These are phyloP conservation scores for Microcyclospora pomicola DNA, from an alignment of 2,329 filamentous ascomycete genomes.

Conservation along the genomic window DNA sequence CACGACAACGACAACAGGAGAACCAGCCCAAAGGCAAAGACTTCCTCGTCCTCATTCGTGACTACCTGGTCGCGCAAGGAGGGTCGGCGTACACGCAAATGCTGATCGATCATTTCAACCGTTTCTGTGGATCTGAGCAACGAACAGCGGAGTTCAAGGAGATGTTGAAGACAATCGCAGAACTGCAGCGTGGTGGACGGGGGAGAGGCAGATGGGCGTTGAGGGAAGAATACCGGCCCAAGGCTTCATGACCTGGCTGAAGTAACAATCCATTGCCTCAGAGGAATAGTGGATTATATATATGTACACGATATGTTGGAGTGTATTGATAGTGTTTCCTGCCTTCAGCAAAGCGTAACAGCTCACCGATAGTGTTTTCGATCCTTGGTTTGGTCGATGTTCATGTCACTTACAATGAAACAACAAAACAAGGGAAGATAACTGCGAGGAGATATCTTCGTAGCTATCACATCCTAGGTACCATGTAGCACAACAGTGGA, in stretches of 20 bases:
- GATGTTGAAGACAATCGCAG: slow-evolving; percentile 64
- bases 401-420: too few species aligned
- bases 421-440: too few species aligned
- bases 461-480: too few species aligned
- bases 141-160: slow-evolving; percentile 69
- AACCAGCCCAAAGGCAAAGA: slow-evolving; percentile 26
- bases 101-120: slow-evolving; percentile 80
- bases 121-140: slow-evolving; percentile 54
- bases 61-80: slow-evolving; percentile 65
- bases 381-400: too few species aligned
- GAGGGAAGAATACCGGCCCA: slow-evolving; percentile 39
- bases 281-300: too few species aligned
- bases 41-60: slow-evolving; percentile 47
- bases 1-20: slow-evolving; percentile 6
- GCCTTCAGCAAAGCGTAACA: too few species aligned
- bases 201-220: slow-evolving; percentile 43
- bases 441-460: too few species aligned
- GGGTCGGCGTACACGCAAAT: slow-evolving; percentile 71
- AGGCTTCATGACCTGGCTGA: background rate
- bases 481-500: too few species aligned
- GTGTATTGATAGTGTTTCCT: too few species aligned
- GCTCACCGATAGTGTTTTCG: too few species aligned
- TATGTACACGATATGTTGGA: too few species aligned
- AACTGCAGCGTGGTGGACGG: slow-evolving; percentile 43
- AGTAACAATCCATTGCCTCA: too few species aligned